phyloP scores from a whole-genome alignment of 768 basidiomycete genomes.

The Rhodosporidiobolus sp. region DNA sequence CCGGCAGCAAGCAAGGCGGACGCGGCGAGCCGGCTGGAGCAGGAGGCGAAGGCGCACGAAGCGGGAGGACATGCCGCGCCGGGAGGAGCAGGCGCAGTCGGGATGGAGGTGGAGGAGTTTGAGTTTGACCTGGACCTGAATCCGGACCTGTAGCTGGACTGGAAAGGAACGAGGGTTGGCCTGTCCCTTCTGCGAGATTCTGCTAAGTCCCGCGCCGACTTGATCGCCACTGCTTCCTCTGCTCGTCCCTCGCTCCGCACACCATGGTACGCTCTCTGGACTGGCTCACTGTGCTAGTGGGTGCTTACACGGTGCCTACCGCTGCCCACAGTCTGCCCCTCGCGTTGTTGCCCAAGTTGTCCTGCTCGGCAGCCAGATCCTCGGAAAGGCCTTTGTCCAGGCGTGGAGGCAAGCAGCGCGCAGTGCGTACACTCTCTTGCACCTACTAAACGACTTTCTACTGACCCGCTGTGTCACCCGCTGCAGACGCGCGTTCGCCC shows the following conservation, averaged over 20 bases:
- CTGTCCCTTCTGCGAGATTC: too few relatives aligned
- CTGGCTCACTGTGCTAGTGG: too few relatives aligned
- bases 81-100: background rate
- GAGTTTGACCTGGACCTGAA: slow-evolving; percentile 42
- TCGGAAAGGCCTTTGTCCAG: slow-evolving; percentile 86
- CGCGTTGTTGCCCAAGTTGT: slow-evolving; percentile 74
- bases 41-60: slow-evolving; percentile 22
- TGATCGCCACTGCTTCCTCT: too few relatives aligned
- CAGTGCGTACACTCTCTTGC: slow-evolving; percentile 59
- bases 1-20: background rate
- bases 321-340: slow-evolving; percentile 65
- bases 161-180: too few relatives aligned
- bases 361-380: slow-evolving; percentile 69
- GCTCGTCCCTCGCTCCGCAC: background rate
- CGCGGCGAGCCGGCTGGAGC: slow-evolving; percentile 15
- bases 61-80: background rate
- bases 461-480: slow-evolving; percentile 49
- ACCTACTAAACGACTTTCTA: background rate
- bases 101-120: slow-evolving; percentile 35
- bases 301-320: background rate
- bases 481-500: slow-evolving; percentile 61
- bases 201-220: too few relatives aligned
- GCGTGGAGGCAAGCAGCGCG: slow-evolving; percentile 87
- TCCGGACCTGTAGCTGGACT: slow-evolving; percentile 50
- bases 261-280: background rate